phyloP scores from a whole-genome alignment of 1,284 basidiomycete species.

The Tilletiopsis washingtonensis region DNA sequence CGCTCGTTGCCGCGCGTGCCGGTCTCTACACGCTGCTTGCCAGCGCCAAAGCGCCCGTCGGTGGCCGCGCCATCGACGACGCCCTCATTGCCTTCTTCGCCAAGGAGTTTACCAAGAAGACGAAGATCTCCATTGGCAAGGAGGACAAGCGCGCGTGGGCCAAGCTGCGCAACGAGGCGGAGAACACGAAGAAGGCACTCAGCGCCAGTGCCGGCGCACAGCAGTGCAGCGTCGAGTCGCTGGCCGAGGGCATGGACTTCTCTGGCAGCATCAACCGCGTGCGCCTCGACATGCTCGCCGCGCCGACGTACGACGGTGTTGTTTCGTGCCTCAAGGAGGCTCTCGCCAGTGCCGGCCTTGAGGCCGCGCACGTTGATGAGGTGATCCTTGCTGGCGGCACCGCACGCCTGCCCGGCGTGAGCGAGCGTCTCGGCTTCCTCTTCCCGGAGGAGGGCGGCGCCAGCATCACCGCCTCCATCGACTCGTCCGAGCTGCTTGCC shows the following conservation, averaged over 20 bases:
- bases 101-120: slow-evolving; percentile 96
- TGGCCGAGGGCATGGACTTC: slow-evolving; percentile 90
- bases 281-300: slow-evolving; percentile 81
- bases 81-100: slow-evolving; percentile 84
- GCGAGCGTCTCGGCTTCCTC: slow-evolving; percentile 63
- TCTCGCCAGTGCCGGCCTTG: slow-evolving; percentile 51
- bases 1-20: slow-evolving; percentile 53
- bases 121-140: slow-evolving; percentile 61
- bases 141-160: slow-evolving; percentile 71
- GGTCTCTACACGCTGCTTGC: slow-evolving; percentile 55
- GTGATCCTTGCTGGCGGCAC: slow-evolving; percentile 75
- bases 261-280: slow-evolving; percentile 86
- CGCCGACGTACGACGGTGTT: slow-evolving; percentile 58
- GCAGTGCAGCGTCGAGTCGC: slow-evolving; percentile 82
- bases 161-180: slow-evolving; percentile 83
- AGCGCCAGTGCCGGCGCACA: slow-evolving; percentile 73
- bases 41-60: slow-evolving; percentile 52
- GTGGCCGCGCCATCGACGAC: slow-evolving; percentile 66
- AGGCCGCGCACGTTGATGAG: slow-evolving; percentile 77
- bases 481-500: slow-evolving; percentile 82
- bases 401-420: slow-evolving; percentile 73
- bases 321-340: slow-evolving; percentile 49
- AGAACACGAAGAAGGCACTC: slow-evolving; percentile 89
- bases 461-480: slow-evolving; percentile 56
- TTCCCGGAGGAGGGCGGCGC: slow-evolving; percentile 60